A percentile compares a stretch with the other conserved stretches of the same genome.
phyloP scores from a whole-genome alignment of 1,139 yeast species.

The Saccharomycopsis hybrid region DNA sequence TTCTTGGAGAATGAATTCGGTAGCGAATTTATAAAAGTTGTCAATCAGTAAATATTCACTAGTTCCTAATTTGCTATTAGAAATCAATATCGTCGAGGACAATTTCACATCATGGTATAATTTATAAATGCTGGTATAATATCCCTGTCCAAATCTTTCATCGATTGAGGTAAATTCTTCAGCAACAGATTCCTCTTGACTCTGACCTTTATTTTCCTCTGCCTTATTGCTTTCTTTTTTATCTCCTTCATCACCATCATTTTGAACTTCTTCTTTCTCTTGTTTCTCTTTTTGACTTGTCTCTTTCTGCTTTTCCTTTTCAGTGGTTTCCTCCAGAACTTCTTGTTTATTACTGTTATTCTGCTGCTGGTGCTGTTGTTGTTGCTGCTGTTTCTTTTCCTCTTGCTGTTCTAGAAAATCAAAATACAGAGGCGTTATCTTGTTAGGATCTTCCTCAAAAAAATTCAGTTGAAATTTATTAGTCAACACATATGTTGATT shows the following conservation, averaged over 20 bases:
- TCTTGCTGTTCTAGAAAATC: slow-evolving; percentile 28
- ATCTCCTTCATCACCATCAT: too few species aligned
- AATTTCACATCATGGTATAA: slow-evolving; percentile 71
- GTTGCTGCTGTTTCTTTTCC: slow-evolving; percentile 23
- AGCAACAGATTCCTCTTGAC: too few species aligned
- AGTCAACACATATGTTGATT: slow-evolving; percentile 29
- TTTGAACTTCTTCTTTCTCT: not conserved
- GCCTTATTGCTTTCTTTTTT: too few species aligned
- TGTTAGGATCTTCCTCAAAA: slow-evolving; percentile 38
- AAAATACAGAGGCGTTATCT: slow-evolving; percentile 39
- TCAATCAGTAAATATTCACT: slow-evolving; percentile 52
- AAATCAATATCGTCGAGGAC: slow-evolving; percentile 47
- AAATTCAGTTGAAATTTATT: slow-evolving; percentile 41
- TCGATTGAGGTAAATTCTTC: slow-evolving; percentile 32
- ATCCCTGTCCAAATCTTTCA: slow-evolving; percentile 29
- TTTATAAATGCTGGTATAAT: slow-evolving; percentile 43
- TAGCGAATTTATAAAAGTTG: slow-evolving; percentile 60
- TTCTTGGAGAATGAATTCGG: slow-evolving; percentile 71
- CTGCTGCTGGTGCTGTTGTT: slow-evolving; percentile 16
- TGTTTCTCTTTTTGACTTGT: too few species aligned
- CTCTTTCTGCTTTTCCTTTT: not conserved
- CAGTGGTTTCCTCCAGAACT: slow-evolving; percentile 16
- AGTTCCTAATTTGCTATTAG: slow-evolving; percentile 49
- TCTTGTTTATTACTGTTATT: slow-evolving; percentile 26
- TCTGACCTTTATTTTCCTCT: too few species aligned